A percentile compares a stretch with the other conserved stretches of the same genome.
Conservation (phyloP, 495 filamentous ascomycete genomes). For the Parathielavia appendiculata region DNA sequence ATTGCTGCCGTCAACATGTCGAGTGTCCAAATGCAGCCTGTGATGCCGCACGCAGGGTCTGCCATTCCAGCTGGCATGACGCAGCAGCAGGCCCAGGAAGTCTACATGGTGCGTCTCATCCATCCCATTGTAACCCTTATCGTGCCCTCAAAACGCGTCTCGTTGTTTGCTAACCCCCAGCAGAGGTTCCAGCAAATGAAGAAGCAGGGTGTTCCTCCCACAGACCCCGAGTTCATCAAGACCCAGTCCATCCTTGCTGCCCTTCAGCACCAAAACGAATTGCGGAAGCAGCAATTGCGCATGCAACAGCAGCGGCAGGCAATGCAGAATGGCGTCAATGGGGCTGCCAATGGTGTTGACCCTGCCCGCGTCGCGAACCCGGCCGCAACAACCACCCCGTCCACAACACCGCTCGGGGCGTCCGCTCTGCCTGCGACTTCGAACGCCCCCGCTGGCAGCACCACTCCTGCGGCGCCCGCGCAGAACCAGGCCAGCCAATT, state of each 20-base stretch:
- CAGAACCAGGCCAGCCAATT: slow-evolving; percentile 43
- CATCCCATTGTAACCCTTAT: slow-evolving; percentile 3
- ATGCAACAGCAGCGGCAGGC: slow-evolving; percentile 42
- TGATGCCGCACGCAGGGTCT: slow-evolving; percentile 55
- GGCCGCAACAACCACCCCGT: slow-evolving; percentile 29
- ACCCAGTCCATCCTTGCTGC: slow-evolving; percentile 59
- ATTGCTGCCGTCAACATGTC: slow-evolving; percentile 55
- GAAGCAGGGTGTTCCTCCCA: slow-evolving; percentile 62
- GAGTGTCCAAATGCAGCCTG: slow-evolving; percentile 66
- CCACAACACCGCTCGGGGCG: slow-evolving; percentile 29
- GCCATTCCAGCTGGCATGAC: slow-evolving; percentile 52
- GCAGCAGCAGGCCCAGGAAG: slow-evolving; percentile 58
- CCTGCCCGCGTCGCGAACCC: slow-evolving; percentile 35
- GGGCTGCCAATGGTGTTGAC: slow-evolving; percentile 44
- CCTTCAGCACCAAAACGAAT: slow-evolving; percentile 58
- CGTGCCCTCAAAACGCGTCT: not conserved
- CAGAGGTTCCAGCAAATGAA: slow-evolving; percentile 83
- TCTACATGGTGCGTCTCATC: slow-evolving; percentile 48
- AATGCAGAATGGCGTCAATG: slow-evolving; percentile 40
- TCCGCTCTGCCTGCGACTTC: slow-evolving; percentile 34
- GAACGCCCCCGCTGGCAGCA: slow-evolving; percentile 41
- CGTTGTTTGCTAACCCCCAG: slow-evolving; percentile 11
- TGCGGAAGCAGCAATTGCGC: slow-evolving; percentile 47
- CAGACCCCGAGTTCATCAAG: slow-evolving; percentile 77
- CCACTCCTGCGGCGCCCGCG: slow-evolving; percentile 16